Conservation (phyloP, 257 asterid genomes). For the Plectranthus barbatus region DNA sequence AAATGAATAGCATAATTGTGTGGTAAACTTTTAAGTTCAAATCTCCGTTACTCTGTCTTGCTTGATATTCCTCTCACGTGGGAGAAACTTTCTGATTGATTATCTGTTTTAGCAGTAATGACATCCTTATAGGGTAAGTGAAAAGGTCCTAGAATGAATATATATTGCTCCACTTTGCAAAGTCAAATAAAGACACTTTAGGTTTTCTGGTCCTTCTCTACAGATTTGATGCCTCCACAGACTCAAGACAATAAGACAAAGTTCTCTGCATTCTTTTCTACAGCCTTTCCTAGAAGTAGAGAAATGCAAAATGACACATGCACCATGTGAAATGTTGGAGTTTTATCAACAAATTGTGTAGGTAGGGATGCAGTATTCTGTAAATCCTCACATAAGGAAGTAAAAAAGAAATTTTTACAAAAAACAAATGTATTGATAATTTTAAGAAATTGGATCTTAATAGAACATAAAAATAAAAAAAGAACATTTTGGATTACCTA, state of each 20-base stretch:
- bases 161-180: neutral
- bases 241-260: neutral
- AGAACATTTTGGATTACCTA: slow-evolving; percentile 46
- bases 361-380: too few relatives aligned
- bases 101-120: neutral
- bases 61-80: neutral
- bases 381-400: too few relatives aligned
- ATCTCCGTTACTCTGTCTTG: neutral
- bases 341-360: too few relatives aligned
- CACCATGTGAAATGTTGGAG: neutral
- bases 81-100: neutral
- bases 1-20: neutral
- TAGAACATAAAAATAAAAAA: slow-evolving; percentile 2
- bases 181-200: neutral
- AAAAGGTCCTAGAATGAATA: neutral
- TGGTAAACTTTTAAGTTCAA: neutral
- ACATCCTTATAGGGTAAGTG: neutral
- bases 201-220: neutral
- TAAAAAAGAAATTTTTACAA: neutral
- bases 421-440: neutral
- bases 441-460: slow-evolving; percentile 1
- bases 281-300: neutral
- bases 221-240: neutral
- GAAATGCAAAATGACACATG: neutral
- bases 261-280: neutral